Conservation (phyloP, 2,329 filamentous ascomycete genomes). For the Colletotrichum sp. region DNA sequence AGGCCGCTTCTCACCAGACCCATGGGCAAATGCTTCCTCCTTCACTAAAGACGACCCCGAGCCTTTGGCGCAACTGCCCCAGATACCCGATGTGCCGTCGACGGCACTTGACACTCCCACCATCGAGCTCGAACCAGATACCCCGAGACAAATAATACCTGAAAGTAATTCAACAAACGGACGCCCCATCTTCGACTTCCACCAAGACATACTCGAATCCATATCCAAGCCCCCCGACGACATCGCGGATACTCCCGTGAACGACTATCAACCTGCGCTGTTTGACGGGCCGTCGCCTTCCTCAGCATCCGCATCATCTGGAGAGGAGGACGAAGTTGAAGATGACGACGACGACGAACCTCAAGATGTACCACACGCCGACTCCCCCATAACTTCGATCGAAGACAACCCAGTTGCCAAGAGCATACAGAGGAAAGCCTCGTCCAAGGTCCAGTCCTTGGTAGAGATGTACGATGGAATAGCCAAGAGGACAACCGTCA, state of each 20-base stretch:
- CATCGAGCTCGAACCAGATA: neutral
- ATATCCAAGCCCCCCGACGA: neutral
- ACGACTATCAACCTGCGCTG: neutral
- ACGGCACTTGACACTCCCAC: slow-evolving; percentile 2
- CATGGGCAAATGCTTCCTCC: slow-evolving; percentile 38
- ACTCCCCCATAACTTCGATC: slow-evolving; percentile 50
- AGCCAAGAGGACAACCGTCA: slow-evolving; percentile 22
- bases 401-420: slow-evolving; percentile 38
- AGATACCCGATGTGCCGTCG: slow-evolving; percentile 22
- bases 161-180: neutral
- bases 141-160: neutral
- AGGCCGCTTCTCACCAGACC: slow-evolving; percentile 44
- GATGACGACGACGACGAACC: slow-evolving; percentile 17
- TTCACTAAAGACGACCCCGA: slow-evolving; percentile 23
- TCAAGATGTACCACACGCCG: slow-evolving; percentile 17
- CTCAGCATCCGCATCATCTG: slow-evolving; percentile 26
- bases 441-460: slow-evolving; percentile 52
- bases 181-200: neutral
- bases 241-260: neutral
- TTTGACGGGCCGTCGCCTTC: neutral
- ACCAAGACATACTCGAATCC: neutral
- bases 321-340: neutral
- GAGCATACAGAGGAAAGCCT: neutral
- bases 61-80: slow-evolving; percentile 20
- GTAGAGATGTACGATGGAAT: slow-evolving; percentile 57